Evolutionary conservation across 179 eudicot genomes (phyloP), one percentile per base, ranked within the genome.

Genomic region (Vitellaria paradoxa): DNA sequence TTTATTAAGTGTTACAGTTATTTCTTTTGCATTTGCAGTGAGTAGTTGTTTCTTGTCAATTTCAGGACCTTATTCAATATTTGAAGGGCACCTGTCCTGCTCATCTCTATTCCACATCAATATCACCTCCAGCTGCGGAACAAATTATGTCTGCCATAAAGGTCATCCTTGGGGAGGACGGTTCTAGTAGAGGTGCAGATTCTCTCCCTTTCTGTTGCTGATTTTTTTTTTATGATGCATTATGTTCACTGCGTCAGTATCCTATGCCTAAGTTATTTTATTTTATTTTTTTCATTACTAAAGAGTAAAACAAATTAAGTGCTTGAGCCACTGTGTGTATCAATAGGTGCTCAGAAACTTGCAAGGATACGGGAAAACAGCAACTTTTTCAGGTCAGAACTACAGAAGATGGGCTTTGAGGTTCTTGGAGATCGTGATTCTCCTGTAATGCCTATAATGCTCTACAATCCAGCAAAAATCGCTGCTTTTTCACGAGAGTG

Each of bases 391-490:
- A 80, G 97, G 79, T 91, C 97, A 21, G 99, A 95, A 79, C 85
- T 95, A 71, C 92, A 90, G 86, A 95, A 95, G 79, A 93, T 95
- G 99, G 99, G 98, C n/a, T 93, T 93, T 76, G 98, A 95, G 81
- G 99, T 93, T 78, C 88, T 95, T 6, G 99, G 99, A 57, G 99
- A 95, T 77, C 89, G 93, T 81, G 99, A 95, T 72, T 95, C 98
- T 13, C 98, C 98, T 50, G 94, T 95, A 47, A 95, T 95, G 96
- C 99, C 99, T 70, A 91, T 95, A 74, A 95, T 95, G 99, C 89
- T 95, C 63, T 93, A 95, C 86, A 95, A 95, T 81, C 98, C 98
- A 13, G 91, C 98, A 57, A 95, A 95, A 83, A 90, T 91, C 67
- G 97, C 99, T 81, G 97, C 98, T 40, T 95, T 95, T 83, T 95